Evolutionary conservation across 495 filamentous ascomycete genomes (phyloP).

Genomic region (Neurospora sp.): DNA sequence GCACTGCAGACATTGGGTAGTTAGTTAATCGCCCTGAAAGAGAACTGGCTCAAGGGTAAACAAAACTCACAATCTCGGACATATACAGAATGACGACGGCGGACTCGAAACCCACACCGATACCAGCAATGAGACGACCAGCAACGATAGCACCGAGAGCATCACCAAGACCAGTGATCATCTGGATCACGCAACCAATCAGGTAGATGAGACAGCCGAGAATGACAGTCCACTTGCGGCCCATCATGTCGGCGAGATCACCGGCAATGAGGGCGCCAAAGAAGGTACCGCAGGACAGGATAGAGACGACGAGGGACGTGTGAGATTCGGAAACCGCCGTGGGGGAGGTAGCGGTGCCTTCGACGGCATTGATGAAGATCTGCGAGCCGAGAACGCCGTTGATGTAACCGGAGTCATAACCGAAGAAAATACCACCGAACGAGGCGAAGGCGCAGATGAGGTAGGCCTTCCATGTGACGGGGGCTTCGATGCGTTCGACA

Average conservation of each 20-base stretch:
- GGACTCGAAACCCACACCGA: constrained; percentile 67
- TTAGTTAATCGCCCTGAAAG: not conserved
- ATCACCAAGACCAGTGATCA: constrained; percentile 26
- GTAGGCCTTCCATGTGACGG: constrained; percentile 56
- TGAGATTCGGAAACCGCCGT: constrained; percentile 18
- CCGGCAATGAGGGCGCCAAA: constrained; percentile 63
- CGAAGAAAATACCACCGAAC: constrained; percentile 61
- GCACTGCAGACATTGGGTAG: constrained; percentile 20
- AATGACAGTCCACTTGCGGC: constrained; percentile 60
- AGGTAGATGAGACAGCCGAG: constrained; percentile 53
- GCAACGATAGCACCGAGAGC: constrained; percentile 47
- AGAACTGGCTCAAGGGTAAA: not conserved
- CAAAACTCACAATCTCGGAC: constrained; percentile 45
- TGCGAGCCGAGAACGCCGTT: constrained; percentile 46
- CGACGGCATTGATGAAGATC: constrained; percentile 39
- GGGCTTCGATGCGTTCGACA: constrained; percentile 48
- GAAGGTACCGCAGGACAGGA: constrained; percentile 68
- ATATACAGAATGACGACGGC: constrained; percentile 70
- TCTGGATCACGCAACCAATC: constrained; percentile 54
- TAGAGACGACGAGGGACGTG: constrained; percentile 60
- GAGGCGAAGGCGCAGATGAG: constrained; percentile 60
- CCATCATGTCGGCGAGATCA: constrained; percentile 57
- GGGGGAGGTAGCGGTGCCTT: constrained; percentile 11
- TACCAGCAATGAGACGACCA: constrained; percentile 60
- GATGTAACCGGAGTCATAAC: constrained; percentile 57